Evolutionary conservation across 23 red algal genomes (phyloP).

Genomic region (Gracilariopsis chorda): DNA sequence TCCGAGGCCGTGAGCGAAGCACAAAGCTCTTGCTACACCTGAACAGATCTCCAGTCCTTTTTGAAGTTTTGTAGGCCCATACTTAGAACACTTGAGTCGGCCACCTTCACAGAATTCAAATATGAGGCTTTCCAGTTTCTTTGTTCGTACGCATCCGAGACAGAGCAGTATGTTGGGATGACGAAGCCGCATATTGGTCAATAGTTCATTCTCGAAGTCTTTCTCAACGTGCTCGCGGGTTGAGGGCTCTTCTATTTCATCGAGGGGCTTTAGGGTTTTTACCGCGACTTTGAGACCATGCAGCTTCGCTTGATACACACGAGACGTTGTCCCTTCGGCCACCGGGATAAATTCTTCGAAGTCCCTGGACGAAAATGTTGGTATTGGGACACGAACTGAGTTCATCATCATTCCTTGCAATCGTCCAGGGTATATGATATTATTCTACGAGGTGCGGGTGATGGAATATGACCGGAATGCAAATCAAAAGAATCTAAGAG

Average conservation of each 20-base stretch:
- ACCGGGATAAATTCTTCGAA: not conserved
- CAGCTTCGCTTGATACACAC: constrained; percentile 1
- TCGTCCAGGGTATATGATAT: too few relatives aligned
- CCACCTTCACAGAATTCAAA: constrained; percentile 56
- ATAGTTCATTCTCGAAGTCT: constrained; percentile 34
- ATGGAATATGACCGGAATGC: too few relatives aligned
- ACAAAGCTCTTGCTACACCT: constrained; percentile 51
- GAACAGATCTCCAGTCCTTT: constrained; percentile 23
- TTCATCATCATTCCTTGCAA: not conserved
- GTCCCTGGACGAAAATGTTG: not conserved
- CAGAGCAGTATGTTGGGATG: constrained; percentile 68
- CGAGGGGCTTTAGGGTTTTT: constrained; percentile 24
- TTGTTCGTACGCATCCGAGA: constrained; percentile 13
- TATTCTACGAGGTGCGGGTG: too few relatives aligned
- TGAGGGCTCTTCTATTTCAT: constrained; percentile 17
- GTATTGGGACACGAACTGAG: not conserved
- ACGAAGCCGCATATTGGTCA: constrained; percentile 1
- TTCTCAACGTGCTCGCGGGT: not conserved
- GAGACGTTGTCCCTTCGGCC: constrained; percentile 32
- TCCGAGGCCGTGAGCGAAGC: constrained; percentile 71
- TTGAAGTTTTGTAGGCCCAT: not conserved
- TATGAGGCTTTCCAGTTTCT: constrained; percentile 5
- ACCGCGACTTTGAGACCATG: constrained; percentile 24
- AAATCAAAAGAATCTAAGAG: too few relatives aligned
- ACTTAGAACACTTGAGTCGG: constrained; percentile 4